Evolutionary conservation across 208 protist species (phyloP).

Genomic region (Acanthamoeba castellanii): DNA sequence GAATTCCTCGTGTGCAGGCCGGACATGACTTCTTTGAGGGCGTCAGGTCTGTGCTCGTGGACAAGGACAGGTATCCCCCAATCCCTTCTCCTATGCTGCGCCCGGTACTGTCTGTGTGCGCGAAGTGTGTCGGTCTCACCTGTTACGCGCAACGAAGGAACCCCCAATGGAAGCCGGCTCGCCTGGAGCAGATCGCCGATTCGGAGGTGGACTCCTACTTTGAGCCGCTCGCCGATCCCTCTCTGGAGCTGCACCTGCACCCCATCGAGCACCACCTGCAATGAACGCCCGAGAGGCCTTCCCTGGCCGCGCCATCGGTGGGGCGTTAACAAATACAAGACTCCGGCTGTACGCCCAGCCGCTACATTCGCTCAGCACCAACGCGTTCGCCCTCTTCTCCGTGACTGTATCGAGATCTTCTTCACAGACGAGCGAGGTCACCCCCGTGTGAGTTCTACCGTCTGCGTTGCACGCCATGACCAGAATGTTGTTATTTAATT

Average conservation of each 20-base stretch:
- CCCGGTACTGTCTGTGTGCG: background rate
- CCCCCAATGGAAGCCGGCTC: constrained; percentile 14
- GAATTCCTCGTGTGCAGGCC: background rate
- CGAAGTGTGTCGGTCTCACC: background rate
- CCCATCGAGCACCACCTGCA: background rate
- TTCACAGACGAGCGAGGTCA: too few species aligned
- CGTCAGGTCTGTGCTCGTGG: constrained; percentile 82
- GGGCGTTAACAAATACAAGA: too few species aligned
- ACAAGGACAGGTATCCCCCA: constrained; percentile 78
- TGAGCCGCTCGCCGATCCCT: background rate
- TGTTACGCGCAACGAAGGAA: background rate
- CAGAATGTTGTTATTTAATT: too few species aligned
- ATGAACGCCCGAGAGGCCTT: too few species aligned
- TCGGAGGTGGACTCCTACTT: background rate
- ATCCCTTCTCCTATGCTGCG: background rate
- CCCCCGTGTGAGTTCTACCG: too few species aligned
- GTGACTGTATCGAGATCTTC: too few species aligned
- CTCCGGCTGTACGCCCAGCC: too few species aligned
- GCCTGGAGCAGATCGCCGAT: constrained; percentile 7
- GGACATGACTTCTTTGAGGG: constrained; percentile 81
- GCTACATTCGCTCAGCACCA: too few species aligned
- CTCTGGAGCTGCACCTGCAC: background rate
- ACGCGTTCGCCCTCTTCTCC: too few species aligned
- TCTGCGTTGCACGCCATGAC: too few species aligned
- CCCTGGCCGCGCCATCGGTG: too few species aligned